Evolutionary conservation across 1,139 yeast species (phyloP), one percentile per base, ranked within the genome.

Genomic region (Candida freyschussii): DNA sequence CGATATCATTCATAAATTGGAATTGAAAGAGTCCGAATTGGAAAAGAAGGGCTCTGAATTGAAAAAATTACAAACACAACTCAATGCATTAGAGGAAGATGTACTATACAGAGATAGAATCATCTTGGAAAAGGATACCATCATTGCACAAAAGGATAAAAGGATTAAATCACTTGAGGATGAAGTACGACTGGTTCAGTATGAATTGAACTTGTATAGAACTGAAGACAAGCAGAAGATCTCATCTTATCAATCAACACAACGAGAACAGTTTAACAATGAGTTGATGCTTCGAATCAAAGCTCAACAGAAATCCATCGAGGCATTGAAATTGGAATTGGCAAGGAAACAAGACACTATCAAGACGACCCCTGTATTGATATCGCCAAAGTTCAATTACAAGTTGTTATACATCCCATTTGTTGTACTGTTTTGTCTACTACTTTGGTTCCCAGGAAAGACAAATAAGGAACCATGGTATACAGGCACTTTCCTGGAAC

Each of bases 81-180:
- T 49, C 17, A 29, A 30, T 12, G 37, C 41, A 7, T 27, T 46
- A 32, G 52, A 53, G 21, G 54, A 50, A 9, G 58, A 54, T 27
- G 40, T 54, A 5, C 17, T 39, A 2, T 48, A 48, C 30, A 47
- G 55, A 32, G 61, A 57, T 30, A 43, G 45, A 21, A 34, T 56
- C 8, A 51, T 57, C 3, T 28, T 46, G 4, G 47, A 48, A 8
- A 55, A 47, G 32, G 55, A 56, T 12, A 28, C 42, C 5, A 48
- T 45, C 15, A 34, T 54, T 32, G 41, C 23, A 22, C 39, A 25
- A 33, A 38, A 40, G 16, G 29, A 36, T 12, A 14, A 18, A 4
- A 29, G 18, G 29, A 38, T 48, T 4, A 31, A 25, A 11, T 16
- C 25, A 5, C 26, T 47, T 20, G 43, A 47, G 14, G 35, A 36